Evolutionary conservation across 352 stramenopile genomes (phyloP), one percentile per base, ranked within the genome.

Genomic region (Pilasporangium apinafurcum): DNA sequence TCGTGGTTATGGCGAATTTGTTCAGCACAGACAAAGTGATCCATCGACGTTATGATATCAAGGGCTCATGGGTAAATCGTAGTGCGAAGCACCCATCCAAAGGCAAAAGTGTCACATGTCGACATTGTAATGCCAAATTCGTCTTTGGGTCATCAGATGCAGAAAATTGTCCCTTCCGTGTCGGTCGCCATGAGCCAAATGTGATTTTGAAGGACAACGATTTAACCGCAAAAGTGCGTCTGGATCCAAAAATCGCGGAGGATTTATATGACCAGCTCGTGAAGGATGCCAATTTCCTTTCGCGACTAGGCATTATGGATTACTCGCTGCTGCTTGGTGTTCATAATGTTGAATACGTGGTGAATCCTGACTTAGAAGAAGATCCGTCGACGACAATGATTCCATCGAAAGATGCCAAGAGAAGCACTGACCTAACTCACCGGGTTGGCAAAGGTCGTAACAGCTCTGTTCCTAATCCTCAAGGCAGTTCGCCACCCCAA

Each of bases 301-400:
- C 72, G 2, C 66, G 78, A 0, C 57, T 92, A 17, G 79, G 83
- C 25, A 93, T 96, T 52, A 96, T 96, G 86, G 86, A 96, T 50
- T 96, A 96, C 59, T 95, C 80, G 34, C 53, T 96, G 26, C 41
- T 96, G 33, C 65, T 96, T 7, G 84, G 84, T 34, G 83, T 96
- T 20, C 86, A 96, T 54, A 90, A 92, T 30, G 73, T 88, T 9
- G 80, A 92, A 55, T 94, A 94, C 57, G 79, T 86, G 59, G 82
- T 94, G 42, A 89, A 89, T 18, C 70, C 72, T 13, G 82, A 89
- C 38, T 29, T 84, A 30, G 72, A 83, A 26, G 62, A 84, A 44
- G 73, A 85, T 0, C 27, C 40, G 43, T 59, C 44, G 13, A 46
- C 45, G 14, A 49, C 50, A 5, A 78, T 41, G 31, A 74, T 62